These are phyloP conservation scores for Capsella rubella DNA, from an alignment of 441 rosid genomes.

Conservation along the genomic window DNA sequence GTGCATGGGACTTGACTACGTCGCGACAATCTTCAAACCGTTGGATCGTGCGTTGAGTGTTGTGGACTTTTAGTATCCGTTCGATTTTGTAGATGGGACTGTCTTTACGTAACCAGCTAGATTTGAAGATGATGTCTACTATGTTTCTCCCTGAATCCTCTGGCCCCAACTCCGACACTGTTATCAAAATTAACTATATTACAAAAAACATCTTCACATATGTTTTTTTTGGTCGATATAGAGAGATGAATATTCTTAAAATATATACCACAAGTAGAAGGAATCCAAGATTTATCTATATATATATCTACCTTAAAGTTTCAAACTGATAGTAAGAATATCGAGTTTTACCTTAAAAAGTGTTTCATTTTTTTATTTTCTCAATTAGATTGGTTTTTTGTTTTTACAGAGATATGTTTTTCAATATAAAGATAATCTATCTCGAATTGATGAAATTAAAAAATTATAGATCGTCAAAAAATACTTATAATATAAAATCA, in stretches of 20 bases:
- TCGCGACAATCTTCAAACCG: conserved; percentile 94
- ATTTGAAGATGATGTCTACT: conserved; percentile 93
- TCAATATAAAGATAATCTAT: too few species aligned
- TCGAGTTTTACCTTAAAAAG: too few species aligned
- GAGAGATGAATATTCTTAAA: conserved; percentile 17
- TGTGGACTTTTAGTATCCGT: conserved; percentile 90
- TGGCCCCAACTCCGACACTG: conserved; percentile 89
- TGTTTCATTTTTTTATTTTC: too few species aligned
- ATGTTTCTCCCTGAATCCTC: conserved; percentile 92
- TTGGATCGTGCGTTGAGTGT: conserved; percentile 89
- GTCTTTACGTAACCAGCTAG: conserved; percentile 92
- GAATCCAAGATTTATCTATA: conserved; percentile 11
- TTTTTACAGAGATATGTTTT: too few species aligned
- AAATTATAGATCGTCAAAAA: too few species aligned
- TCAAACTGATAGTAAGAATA: too few species aligned
- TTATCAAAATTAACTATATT: conserved; percentile 11
- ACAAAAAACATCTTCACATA: conserved; percentile 9
- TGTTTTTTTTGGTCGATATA: not conserved
- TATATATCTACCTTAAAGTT: too few species aligned
- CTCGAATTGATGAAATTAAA: too few species aligned
- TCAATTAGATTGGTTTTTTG: too few species aligned
- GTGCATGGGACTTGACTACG: conserved; percentile 77
- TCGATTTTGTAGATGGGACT: conserved; percentile 80
- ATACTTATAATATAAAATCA: too few species aligned
- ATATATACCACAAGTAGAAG: not conserved